Conservation (phyloP, 805 yeast genomes). For the Debaryomyces castellii region DNA sequence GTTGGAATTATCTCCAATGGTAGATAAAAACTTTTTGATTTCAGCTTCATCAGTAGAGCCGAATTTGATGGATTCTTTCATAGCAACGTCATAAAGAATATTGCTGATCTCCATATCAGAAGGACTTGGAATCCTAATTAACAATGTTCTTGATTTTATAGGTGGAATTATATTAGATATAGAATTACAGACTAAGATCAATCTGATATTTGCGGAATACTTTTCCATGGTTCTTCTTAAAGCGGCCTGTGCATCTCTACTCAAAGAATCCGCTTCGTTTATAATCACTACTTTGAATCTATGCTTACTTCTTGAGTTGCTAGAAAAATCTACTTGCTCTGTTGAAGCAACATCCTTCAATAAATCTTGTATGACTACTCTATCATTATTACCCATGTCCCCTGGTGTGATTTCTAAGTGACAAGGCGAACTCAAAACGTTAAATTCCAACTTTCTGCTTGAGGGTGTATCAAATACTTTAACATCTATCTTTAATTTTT, state of each 20-base stretch:
- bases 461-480: conserved; percentile 76
- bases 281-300: conserved; percentile 80
- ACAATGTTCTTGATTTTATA: conserved; percentile 85
- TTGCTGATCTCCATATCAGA: conserved; percentile 51
- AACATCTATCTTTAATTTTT: conserved; percentile 80
- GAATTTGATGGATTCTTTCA: conserved; percentile 51
- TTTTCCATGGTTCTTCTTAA: conserved; percentile 95
- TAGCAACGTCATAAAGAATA: conserved; percentile 56
- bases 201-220: conserved; percentile 81
- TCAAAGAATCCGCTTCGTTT: conserved; percentile 86
- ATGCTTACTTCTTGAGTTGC: conserved; percentile 42
- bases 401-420: conserved; percentile 96
- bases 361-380: conserved; percentile 91
- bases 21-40: conserved; percentile 35
- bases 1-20: conserved; percentile 55
- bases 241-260: conserved; percentile 95
- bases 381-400: conserved; percentile 94
- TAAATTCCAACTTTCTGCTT: conserved; percentile 81
- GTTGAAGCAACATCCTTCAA: conserved; percentile 93
- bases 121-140: conserved; percentile 89
- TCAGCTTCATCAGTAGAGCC: conserved; percentile 39
- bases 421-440: conserved; percentile 85
- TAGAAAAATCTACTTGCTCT: conserved; percentile 84
- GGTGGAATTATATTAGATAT: conserved; percentile 93
- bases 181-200: conserved; percentile 82